phyloP scores from a whole-genome alignment of 441 rosid genomes.

The Eutrema salsugineum region DNA sequence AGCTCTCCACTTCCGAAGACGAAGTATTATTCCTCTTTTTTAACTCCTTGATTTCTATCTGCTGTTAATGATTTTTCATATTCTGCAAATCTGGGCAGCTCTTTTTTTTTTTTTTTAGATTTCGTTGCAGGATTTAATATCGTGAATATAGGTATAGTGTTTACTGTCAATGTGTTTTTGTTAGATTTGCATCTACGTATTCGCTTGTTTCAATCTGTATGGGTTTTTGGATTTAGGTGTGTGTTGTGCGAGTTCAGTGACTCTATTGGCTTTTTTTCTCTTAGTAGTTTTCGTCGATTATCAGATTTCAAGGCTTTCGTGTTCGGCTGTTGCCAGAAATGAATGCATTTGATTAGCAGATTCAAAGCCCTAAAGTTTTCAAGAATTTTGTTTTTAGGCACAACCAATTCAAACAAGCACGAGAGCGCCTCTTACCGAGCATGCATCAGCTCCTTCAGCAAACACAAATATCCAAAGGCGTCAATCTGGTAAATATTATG shows the following conservation, averaged over 20 bases:
- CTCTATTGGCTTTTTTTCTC: background rate
- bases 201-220: background rate
- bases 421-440: slow-evolving; percentile 31
- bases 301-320: background rate
- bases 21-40: slow-evolving; percentile 38
- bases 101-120: background rate
- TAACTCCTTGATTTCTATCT: background rate
- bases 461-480: slow-evolving; percentile 33
- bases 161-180: background rate
- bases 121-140: background rate
- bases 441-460: slow-evolving; percentile 22
- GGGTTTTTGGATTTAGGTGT: slow-evolving; percentile 15
- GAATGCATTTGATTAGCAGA: background rate
- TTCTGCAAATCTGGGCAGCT: background rate
- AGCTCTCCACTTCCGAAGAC: slow-evolving; percentile 68
- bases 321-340: background rate
- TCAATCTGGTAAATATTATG: slow-evolving; percentile 24
- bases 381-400: background rate
- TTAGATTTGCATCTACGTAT: background rate
- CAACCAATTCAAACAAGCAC: slow-evolving; percentile 34
- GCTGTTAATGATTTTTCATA: background rate
- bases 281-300: background rate
- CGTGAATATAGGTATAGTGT: background rate
- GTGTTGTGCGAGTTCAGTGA: background rate
- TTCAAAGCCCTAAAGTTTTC: background rate